phyloP scores from a whole-genome alignment of 2,329 filamentous ascomycete species.

The Alternaria longipes region DNA sequence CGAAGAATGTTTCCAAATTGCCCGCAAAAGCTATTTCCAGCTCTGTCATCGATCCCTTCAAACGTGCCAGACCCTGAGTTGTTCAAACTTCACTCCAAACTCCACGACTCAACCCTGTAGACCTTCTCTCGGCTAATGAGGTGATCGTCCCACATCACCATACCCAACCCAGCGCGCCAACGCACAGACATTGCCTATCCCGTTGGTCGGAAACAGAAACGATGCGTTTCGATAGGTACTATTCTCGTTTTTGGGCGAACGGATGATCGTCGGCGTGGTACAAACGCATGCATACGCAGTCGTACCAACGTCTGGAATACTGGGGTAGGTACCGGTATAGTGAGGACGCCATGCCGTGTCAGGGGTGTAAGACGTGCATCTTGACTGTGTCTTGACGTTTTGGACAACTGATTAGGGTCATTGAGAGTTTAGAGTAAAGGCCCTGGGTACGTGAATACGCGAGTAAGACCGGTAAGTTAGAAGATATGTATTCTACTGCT shows the following conservation, averaged over 20 bases:
- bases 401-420: conserved; percentile 3
- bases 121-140: neutral
- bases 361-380: conserved; percentile 16
- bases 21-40: conserved; percentile 4
- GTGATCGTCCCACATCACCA: neutral
- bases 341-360: conserved; percentile 8
- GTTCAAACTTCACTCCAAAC: neutral
- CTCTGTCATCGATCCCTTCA: neutral
- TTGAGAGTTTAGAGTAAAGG: neutral
- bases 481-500: conserved; percentile 17
- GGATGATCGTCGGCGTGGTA: conserved; percentile 15
- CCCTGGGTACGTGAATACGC: neutral
- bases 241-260: conserved; percentile 13
- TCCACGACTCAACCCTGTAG: neutral
- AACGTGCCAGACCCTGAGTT: neutral
- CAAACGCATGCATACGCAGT: conserved; percentile 10
- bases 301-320: conserved; percentile 2
- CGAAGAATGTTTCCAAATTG: neutral
- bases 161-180: conserved; percentile 1
- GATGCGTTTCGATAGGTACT: conserved; percentile 27
- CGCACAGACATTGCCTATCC: conserved; percentile 18
- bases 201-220: conserved; percentile 8
- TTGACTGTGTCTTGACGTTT: conserved; percentile 20
- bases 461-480: conserved; percentile 1
- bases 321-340: neutral